Base-by-base conservation (phyloP, 805 yeast species). In the Jamesozyma jinghongensis region DNA sequence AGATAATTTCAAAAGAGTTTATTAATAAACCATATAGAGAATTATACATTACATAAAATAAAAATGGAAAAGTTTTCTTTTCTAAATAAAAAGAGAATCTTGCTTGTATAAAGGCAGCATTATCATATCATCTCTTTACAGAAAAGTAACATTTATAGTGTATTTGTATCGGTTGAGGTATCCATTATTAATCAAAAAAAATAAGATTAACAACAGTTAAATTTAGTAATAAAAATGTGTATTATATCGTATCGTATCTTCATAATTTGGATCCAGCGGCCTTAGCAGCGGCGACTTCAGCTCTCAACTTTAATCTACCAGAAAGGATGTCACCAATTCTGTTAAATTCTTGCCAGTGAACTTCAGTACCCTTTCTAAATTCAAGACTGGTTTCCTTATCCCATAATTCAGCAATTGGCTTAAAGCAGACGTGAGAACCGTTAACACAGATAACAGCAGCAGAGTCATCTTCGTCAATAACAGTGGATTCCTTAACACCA, bases 361-460 rank as follows among this genome's bases (percentile, higher is more conserved):
- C 63, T 2, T 70, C 73, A 39, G 62, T 64, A 41, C 87, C 85
- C 65, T 81, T 82, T 66, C 94, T 73, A 54, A 73, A 66, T 32
- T 59, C 59, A 30, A 77, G 62, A 56, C 81, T 72, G 2, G 90
- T 77, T 46, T 78, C 81, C 30, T 69, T 63, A 10, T 68, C 65
- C 76, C 81, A 81, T 42, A 84, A 63, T 6, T 66, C 63, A 35
- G 67, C 69, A 40, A 83, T 69, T 33, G 74, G 71, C 34, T 76
- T 71, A 62, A 80, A 83, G 31, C 64, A 63, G 38, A 82, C 69
- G 40, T 69, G 70, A 5, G 83, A 74, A 2, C 90, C 90, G 54
- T 76, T 77, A 38, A 83, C 73, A 34, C 88, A 85, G 48, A 81
- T 71, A 18, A 84, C 82, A 32, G 76, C 81, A 19, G 81, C 75